Conservation (phyloP, 2,329 filamentous ascomycete genomes). For the Rutstroemia sydowiana region DNA sequence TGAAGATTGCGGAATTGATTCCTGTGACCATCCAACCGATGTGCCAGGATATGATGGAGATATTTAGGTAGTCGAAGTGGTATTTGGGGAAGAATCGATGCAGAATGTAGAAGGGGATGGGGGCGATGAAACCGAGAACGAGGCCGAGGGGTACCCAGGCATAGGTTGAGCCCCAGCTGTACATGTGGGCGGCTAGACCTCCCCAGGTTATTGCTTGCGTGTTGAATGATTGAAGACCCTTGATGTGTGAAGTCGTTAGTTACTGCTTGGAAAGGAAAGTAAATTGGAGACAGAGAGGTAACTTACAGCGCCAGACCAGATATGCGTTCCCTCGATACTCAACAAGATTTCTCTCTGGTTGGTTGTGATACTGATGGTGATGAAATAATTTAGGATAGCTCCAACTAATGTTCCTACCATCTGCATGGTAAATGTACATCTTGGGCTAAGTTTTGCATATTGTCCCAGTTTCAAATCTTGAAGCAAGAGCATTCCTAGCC, state of each 20-base stretch:
- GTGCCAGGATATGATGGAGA: conserved; percentile 60
- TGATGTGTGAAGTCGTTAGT: background rate
- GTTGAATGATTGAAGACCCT: conserved; percentile 44
- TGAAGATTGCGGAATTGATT: conserved; percentile 61
- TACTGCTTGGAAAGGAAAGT: background rate
- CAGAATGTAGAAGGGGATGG: conserved; percentile 48
- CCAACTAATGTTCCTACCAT: conserved; percentile 36
- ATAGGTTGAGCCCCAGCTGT: conserved; percentile 55
- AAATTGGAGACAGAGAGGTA: background rate
- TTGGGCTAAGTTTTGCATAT: conserved; percentile 38
- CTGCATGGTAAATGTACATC: conserved; percentile 30
- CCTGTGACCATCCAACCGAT: conserved; percentile 57
- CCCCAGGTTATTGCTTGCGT: conserved; percentile 61
- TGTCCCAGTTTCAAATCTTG: conserved; percentile 44
- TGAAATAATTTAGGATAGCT: conserved; percentile 45
- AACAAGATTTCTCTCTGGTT: conserved; percentile 59
- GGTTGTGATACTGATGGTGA: conserved; percentile 57
- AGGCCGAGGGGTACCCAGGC: conserved; percentile 61
- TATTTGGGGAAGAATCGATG: conserved; percentile 52
- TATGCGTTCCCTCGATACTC: conserved; percentile 50
- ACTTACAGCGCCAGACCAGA: conserved; percentile 45
- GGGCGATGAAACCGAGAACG: conserved; percentile 58
- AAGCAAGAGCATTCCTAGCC: conserved; percentile 36
- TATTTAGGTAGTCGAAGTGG: conserved; percentile 57
- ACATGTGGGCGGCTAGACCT: conserved; percentile 63